Conservation (phyloP, 2,329 filamentous ascomycete genomes). For the Aspergillus transmontanensis region DNA sequence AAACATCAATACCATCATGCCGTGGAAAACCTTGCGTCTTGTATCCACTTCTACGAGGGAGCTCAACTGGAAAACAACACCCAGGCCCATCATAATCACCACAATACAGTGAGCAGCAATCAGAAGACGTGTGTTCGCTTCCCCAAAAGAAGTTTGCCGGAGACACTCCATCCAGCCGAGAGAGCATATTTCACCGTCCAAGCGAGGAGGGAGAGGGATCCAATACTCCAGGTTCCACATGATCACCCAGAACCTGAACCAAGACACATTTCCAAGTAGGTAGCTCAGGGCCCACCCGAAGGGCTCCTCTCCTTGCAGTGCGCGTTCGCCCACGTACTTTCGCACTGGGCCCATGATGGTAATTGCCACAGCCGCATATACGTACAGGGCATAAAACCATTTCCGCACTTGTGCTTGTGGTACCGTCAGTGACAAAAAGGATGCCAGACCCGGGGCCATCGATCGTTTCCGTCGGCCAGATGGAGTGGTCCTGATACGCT, state of each 20-base stretch:
- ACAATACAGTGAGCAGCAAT: slow-evolving; percentile 72
- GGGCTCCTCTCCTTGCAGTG: slow-evolving; percentile 74
- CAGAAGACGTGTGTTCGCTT: slow-evolving; percentile 78
- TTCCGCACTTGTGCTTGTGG: slow-evolving; percentile 75
- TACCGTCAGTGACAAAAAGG: slow-evolving; percentile 79
- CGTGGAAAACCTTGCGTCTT: slow-evolving; percentile 93
- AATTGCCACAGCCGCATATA: slow-evolving; percentile 68
- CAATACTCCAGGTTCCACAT: slow-evolving; percentile 70
- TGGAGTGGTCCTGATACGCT: slow-evolving; percentile 52
- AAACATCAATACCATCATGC: slow-evolving; percentile 97
- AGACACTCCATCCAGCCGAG: slow-evolving; percentile 66
- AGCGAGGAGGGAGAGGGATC: slow-evolving; percentile 67
- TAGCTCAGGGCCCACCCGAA: slow-evolving; percentile 93
- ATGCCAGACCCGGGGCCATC: slow-evolving; percentile 65
- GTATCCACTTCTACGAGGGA: slow-evolving; percentile 89
- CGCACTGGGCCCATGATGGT: slow-evolving; percentile 74
- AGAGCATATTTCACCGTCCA: slow-evolving; percentile 42
- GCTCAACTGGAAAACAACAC: slow-evolving; percentile 73
- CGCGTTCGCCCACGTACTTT: slow-evolving; percentile 66
- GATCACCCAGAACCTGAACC: slow-evolving; percentile 72
- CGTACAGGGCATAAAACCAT: slow-evolving; percentile 79
- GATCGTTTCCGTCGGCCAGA: slow-evolving; percentile 68
- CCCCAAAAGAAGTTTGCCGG: slow-evolving; percentile 67
- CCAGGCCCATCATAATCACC: slow-evolving; percentile 71
- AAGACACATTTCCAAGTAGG: slow-evolving; percentile 75